Evolutionary conservation across 108 stramenopile genomes (phyloP), one percentile per base, ranked within the genome.

Genomic region (Mediolabrus comicus): DNA sequence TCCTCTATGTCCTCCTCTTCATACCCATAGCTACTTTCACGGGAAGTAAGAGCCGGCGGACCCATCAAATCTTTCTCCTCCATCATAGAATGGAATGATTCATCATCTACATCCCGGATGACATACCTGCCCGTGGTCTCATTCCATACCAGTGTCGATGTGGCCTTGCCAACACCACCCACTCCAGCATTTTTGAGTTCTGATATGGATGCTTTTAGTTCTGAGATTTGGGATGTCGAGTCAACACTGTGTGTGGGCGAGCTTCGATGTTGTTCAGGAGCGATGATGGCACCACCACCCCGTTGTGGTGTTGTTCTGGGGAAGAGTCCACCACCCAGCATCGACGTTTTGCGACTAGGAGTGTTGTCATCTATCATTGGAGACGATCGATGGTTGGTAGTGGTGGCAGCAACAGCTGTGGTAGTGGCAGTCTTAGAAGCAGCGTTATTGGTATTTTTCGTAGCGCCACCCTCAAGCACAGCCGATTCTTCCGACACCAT

Each of bases 21-120:
- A 12, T 39, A 25, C 33, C 26, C 27, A 59, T 58, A 8, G 11
- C 19, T 32, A 24, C 34, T 41, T 30, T 49, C 33, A 6, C 11
- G 13, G 7, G n/a, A 27, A 28, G 26, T 17, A 39, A 19, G 19
- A n/a, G 25, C 56, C 19, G 11, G 3, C 3, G 7, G n/a, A 28
- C 5, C 16, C 30, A 13, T 52, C 3, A 13, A 10, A 5, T 16
- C 66, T 3, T 64, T 55, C 0, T 49, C 46, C 57, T 54, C 6
- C 27, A 77, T 33, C 14, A 68, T 70, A 43, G 65, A 63, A 59
- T 71, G 53, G 36, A 71, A 79, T 4, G 14, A 27, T 29, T 55
- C 71, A 57, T 79, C 78, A 39, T 72, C 65, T 0, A 72, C 78
- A 56, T 79, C 71, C 6, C 71, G 65, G 16, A 72, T 79, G 22